Base-by-base conservation (phyloP, 192 early-diverging fungal species). In the Phlyctochytrium bullatum region DNA sequence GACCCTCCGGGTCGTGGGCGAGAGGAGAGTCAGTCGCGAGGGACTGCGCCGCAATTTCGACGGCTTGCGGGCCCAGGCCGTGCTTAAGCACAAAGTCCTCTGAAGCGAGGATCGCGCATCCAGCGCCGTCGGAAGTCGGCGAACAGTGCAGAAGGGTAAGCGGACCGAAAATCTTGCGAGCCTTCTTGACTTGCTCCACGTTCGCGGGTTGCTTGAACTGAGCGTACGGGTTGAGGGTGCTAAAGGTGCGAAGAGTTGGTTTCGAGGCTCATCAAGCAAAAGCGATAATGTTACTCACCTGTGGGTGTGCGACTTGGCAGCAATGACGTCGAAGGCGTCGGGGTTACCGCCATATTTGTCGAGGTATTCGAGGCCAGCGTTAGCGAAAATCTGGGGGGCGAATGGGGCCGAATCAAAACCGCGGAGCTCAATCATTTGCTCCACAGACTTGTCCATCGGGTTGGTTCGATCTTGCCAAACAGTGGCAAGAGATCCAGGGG, bases 111-210 rank as follows among this genome's bases (percentile, higher is more conserved):
- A 91, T 81, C 23, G 68, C 85, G 65, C 83, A 85, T 25, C 78
- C 88, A 29, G 87, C 79, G 23, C 89, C 89, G 63, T 91, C 89
- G 0, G 88, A 89, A 14, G 87, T 91, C 29, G 89, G 88, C 65
- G 85, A 89, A 75, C 89, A 91, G 73, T 90, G 88, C 12, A 91
- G 77, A 62, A 89, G 82, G 34, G 88, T 90, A 61, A 91, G 58
- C 6, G 88, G 88, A n/a, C 87, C 89, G 73, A 82, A 89, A 10
- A 91, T 76, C 29, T 78, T 82, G 61, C 76, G 76, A 1, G 88
- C 86, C 20, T 79, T 65, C 59, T 85, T 77, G 4, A 90, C 72
- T 67, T 90, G 82, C n/a, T n/a, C n/a, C 2, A 69, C 29, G 4
- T 34, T 32, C 25, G 58, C 67, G n/a, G 69, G 70, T 58, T 83